These are phyloP conservation scores for Candida arabinofermentans DNA, from an alignment of 805 yeast species.

Conservation along the genomic window DNA sequence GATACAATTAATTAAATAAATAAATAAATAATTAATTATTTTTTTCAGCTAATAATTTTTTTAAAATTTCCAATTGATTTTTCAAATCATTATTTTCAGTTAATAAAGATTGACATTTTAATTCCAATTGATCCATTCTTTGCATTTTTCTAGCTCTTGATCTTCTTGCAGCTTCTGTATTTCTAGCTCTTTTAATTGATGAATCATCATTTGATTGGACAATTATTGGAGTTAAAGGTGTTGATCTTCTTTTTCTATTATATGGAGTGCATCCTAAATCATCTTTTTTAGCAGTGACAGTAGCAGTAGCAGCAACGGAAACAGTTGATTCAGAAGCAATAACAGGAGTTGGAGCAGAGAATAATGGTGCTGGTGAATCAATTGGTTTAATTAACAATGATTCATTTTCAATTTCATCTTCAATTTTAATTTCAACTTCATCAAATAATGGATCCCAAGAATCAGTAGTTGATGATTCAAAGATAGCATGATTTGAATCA, in stretches of 20 bases:
- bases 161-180: conserved; percentile 97
- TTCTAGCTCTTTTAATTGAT: conserved; percentile 86
- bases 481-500: conserved; percentile 50
- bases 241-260: conserved; percentile 69
- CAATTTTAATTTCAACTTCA: not conserved
- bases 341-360: conserved; percentile 7
- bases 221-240: conserved; percentile 69
- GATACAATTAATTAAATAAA: not conserved
- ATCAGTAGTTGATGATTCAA: conserved; percentile 43
- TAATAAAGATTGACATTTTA: conserved; percentile 62
- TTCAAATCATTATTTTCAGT: conserved; percentile 56
- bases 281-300: conserved; percentile 43
- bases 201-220: conserved; percentile 59
- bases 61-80: conserved; percentile 53
- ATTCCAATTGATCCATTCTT: conserved; percentile 80
- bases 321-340: not conserved
- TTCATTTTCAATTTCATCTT: not conserved
- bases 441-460: conserved; percentile 59
- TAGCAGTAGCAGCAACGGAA: not conserved
- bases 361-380: not conserved
- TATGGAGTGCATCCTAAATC: conserved; percentile 72
- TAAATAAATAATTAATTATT: not conserved
- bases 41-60: conserved; percentile 36
- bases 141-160: conserved; percentile 91
- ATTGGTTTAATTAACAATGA: not conserved